Conservation (phyloP, 257 asterid genomes). For the Gardenia jasminoides region DNA sequence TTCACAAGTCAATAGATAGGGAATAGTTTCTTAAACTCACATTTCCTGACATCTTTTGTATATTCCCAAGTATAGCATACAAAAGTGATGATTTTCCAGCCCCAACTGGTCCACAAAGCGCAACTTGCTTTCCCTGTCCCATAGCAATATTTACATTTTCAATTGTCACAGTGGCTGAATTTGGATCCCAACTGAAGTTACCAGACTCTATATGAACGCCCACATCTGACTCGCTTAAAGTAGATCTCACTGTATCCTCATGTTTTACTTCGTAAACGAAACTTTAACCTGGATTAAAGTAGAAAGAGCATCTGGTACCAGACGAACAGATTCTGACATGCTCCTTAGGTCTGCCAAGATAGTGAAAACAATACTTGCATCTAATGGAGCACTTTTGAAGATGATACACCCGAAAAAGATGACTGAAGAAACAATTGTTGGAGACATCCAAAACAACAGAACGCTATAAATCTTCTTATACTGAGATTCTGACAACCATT, state of each 20-base stretch:
- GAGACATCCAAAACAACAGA: slow-evolving; percentile 63
- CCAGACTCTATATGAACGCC: slow-evolving; percentile 38
- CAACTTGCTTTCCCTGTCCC: slow-evolving; percentile 51
- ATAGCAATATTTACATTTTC: slow-evolving; percentile 33
- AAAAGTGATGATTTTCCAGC: slow-evolving; percentile 73
- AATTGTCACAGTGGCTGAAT: slow-evolving; percentile 30
- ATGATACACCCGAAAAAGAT: slow-evolving; percentile 56
- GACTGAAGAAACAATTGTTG: slow-evolving; percentile 59
- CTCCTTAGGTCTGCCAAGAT: slow-evolving; percentile 60
- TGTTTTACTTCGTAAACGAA: slow-evolving; percentile 56
- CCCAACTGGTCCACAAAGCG: slow-evolving; percentile 75
- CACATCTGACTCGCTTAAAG: slow-evolving; percentile 18
- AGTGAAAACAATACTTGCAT: slow-evolving; percentile 65
- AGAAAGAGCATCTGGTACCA: slow-evolving; percentile 64
- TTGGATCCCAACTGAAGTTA: slow-evolving; percentile 59
- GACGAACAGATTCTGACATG: slow-evolving; percentile 65
- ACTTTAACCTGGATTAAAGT: slow-evolving; percentile 62
- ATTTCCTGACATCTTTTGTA: slow-evolving; percentile 58
- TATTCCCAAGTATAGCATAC: slow-evolving; percentile 63
- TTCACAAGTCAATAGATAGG: too few species aligned
- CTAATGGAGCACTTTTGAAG: slow-evolving; percentile 48
- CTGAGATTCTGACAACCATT: slow-evolving; percentile 60
- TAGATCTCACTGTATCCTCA: slow-evolving; percentile 19
- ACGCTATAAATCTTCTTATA: slow-evolving; percentile 35
- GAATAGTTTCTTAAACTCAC: slow-evolving; percentile 38